These are phyloP conservation scores for Akanthomyces uredinophilus DNA, from an alignment of 2,329 filamentous ascomycete genomes.

Conservation along the genomic window DNA sequence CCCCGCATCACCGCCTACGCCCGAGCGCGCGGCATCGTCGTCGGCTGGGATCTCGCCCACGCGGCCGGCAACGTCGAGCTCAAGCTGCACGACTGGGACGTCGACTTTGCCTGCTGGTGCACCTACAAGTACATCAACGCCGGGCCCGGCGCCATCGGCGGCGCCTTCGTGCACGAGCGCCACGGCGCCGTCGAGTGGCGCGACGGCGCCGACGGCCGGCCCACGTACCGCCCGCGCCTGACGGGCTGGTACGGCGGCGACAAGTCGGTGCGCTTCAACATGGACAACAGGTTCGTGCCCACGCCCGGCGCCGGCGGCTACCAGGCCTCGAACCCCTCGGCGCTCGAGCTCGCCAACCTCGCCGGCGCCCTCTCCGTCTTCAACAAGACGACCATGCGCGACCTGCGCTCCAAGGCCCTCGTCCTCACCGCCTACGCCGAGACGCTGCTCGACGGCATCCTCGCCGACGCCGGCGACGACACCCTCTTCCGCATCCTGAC, in stretches of 20 bases:
- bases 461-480: slow-evolving; percentile 26
- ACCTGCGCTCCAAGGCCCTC: slow-evolving; percentile 65
- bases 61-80: slow-evolving; percentile 80
- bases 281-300: slow-evolving; percentile 76
- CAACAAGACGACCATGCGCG: slow-evolving; percentile 62
- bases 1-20: slow-evolving; percentile 72
- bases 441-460: slow-evolving; percentile 50
- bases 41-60: slow-evolving; percentile 88
- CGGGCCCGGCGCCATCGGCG: slow-evolving; percentile 76
- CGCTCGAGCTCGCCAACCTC: slow-evolving; percentile 71
- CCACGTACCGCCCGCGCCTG: slow-evolving; percentile 58
- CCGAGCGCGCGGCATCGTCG: slow-evolving; percentile 61
- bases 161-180: slow-evolving; percentile 71
- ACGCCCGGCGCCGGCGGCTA: slow-evolving; percentile 74
- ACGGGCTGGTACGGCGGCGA: slow-evolving; percentile 86
- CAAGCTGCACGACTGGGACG: slow-evolving; percentile 77
- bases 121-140: slow-evolving; percentile 93
- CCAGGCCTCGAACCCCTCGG: slow-evolving; percentile 79
- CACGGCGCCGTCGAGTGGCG: slow-evolving; percentile 54
- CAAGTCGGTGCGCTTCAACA: slow-evolving; percentile 70
- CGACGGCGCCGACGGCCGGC: slow-evolving; percentile 30
- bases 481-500: slow-evolving; percentile 60
- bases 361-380: slow-evolving; percentile 70
- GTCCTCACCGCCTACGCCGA: slow-evolving; percentile 74
- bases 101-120: slow-evolving; percentile 91